Conservation (phyloP, 495 filamentous ascomycete genomes). For the Neurospora tetrasperma region DNA sequence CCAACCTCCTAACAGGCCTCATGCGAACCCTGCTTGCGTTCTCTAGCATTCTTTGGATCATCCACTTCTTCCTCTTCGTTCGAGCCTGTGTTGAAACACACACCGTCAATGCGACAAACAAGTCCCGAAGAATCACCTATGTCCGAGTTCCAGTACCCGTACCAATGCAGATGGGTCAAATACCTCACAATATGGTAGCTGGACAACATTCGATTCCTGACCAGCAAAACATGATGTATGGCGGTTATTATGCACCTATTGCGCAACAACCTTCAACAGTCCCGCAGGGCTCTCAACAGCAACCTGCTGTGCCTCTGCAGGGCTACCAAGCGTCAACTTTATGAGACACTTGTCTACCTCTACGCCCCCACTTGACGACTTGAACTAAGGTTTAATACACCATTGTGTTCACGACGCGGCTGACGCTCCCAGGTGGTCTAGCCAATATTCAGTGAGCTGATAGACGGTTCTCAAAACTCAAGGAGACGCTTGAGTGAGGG, state of each 20-base stretch:
- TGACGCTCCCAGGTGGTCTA: not conserved
- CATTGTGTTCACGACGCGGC: not conserved
- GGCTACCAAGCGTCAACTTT: slow-evolving; percentile 11
- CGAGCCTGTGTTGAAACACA: slow-evolving; percentile 35
- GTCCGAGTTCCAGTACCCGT: slow-evolving; percentile 6
- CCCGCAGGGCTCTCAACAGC: not conserved
- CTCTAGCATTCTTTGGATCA: slow-evolving; percentile 9
- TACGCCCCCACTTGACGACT: not conserved
- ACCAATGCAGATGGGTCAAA: not conserved
- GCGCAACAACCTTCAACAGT: not conserved
- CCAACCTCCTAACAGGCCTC: not conserved
- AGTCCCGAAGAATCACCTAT: slow-evolving; percentile 1
- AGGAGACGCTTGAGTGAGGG: not conserved
- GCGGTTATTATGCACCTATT: slow-evolving; percentile 12
- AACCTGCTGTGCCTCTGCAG: not conserved
- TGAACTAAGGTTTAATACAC: not conserved
- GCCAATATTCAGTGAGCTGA: not conserved
- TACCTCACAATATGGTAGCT: not conserved
- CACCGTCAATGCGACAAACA: slow-evolving; percentile 13
- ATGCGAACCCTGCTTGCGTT: slow-evolving; percentile 9
- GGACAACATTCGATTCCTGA: not conserved
- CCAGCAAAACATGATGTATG: not conserved
- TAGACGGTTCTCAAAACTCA: not conserved
- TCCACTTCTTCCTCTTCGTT: slow-evolving; percentile 34
- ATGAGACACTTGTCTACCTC: not conserved